These are phyloP conservation scores for Erucastrum elatum DNA, from an alignment of 345 rosid genomes.

Conservation along the genomic window DNA sequence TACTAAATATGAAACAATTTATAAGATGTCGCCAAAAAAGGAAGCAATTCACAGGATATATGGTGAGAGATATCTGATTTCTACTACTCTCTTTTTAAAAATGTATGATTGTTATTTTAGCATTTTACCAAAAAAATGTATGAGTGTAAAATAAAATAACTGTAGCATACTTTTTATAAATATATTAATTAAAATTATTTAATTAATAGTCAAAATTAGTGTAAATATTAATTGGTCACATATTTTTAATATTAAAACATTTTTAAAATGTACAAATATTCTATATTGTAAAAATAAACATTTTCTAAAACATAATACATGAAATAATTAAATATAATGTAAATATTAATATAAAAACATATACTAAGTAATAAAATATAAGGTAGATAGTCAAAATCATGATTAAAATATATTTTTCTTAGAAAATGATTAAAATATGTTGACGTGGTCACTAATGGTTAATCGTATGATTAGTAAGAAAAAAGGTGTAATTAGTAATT, in stretches of 20 bases:
- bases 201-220: neutral
- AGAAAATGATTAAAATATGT: neutral
- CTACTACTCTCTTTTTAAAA: neutral
- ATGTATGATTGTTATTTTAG: neutral
- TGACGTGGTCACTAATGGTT: conserved; percentile 23
- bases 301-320: neutral
- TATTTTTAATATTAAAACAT: neutral
- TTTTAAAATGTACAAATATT: neutral
- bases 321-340: neutral
- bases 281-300: neutral
- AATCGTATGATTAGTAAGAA: conserved; percentile 17
- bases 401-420: neutral
- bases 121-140: neutral
- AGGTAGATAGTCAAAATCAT: neutral
- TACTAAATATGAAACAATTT: neutral
- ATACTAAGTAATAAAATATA: neutral
- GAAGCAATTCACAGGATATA: neutral
- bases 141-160: neutral
- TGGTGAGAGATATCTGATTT: neutral
- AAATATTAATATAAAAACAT: neutral
- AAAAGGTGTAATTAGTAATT: conserved; percentile 23
- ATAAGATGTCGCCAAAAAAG: neutral
- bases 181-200: neutral
- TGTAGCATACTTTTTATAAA: neutral
- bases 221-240: neutral